Base-by-base conservation (phyloP, 176 grass and related monocot species). In the Aegilops speltoides region DNA sequence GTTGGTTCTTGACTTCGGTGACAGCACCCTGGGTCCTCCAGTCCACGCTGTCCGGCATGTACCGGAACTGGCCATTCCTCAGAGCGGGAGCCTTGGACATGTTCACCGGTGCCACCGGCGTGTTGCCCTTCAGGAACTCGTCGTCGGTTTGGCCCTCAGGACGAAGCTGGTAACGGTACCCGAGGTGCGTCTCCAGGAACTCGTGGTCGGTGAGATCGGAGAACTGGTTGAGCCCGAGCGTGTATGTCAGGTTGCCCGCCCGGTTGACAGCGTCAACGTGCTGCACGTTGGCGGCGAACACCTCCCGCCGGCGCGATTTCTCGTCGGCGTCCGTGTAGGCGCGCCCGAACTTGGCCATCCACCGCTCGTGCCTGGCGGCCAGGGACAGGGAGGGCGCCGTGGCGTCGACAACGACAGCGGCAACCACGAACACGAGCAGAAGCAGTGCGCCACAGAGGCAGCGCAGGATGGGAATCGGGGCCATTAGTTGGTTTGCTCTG, bases 1-100 rank as follows among this genome's bases (percentile, higher is more conserved):
- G 2, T 87, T 93, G 87, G 88, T 89, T 37, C 84, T 89, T 93
- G 67, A 89, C 61, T 32, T 40, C 8, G 32, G 85, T 92, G 33
- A 92, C 87, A 37, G 87, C 87, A 4, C 81, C 93, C 23, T 54
- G 60, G 3, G 61, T 82, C 81, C 81, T 82, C 87, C 87, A 89
- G 72, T 92, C 87, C 82, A 89, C 63, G 61, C 59, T 77, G 45
- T 41, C 33, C 16, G 73, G 62, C 73, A 54, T 22, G 80, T 69
- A 64, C 83, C 25, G 60, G 9, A 22, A 45, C 73, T 54, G 60
- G 45, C 7, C 41, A 3, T 13, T 31, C 24, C 20, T 3, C 31
- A 28, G 3, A 38, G 73, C 40, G 0, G 73, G 22, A 13, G 10
- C 57, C 60, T 52, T 66, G 8, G 28, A 66, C 73, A 25, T 2